These are phyloP conservation scores for Fusarium nematophilum DNA, from an alignment of 2,329 filamentous ascomycete genomes.

Conservation along the genomic window DNA sequence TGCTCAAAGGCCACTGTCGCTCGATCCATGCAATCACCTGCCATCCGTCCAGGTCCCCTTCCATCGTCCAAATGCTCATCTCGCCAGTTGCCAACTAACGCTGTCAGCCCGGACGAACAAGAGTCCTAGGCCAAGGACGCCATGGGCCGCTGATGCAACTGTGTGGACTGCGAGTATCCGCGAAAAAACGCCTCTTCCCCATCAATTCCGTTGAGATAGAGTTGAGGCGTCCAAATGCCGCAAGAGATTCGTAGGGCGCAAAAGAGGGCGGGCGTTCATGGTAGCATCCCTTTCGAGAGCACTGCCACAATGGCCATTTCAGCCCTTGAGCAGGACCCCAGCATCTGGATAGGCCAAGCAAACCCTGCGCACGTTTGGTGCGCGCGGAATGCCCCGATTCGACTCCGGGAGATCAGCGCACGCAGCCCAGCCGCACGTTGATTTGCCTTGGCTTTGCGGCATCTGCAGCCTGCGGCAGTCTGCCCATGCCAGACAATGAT, in stretches of 20 bases:
- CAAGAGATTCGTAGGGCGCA: slow-evolving; percentile 13
- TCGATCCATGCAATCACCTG: slow-evolving; percentile 17
- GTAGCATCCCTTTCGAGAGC: slow-evolving; percentile 29
- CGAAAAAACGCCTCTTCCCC: slow-evolving; percentile 1
- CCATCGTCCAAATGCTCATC: slow-evolving; percentile 27
- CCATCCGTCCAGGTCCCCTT: slow-evolving; percentile 22
- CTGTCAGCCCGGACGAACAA: slow-evolving; percentile 23
- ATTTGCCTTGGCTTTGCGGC: slow-evolving; percentile 35
- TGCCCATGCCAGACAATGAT: slow-evolving; percentile 27
- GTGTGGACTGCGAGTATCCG: too few species aligned
- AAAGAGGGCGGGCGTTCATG: slow-evolving; percentile 15
- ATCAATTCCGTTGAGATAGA: slow-evolving; percentile 6
- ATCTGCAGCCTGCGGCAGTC: slow-evolving; percentile 36
- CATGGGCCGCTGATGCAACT: neutral
- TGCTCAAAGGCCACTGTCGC: slow-evolving; percentile 28
- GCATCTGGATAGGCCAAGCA: slow-evolving; percentile 15
- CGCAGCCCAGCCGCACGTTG: slow-evolving; percentile 26
- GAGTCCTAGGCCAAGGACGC: slow-evolving; percentile 2
- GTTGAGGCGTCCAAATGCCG: slow-evolving; percentile 17
- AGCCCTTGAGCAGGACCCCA: slow-evolving; percentile 32
- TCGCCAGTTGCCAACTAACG: slow-evolving; percentile 20
- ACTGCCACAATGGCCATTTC: slow-evolving; percentile 35
- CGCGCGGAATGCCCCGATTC: slow-evolving; percentile 38
- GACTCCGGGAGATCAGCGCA: slow-evolving; percentile 40
- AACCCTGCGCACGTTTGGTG: slow-evolving; percentile 25